A percentile compares a stretch with the other conserved stretches of the same genome.
Evolutionary conservation across 1,284 basidiomycete species (phyloP).

Genomic region (Leccinum fuscescens): DNA sequence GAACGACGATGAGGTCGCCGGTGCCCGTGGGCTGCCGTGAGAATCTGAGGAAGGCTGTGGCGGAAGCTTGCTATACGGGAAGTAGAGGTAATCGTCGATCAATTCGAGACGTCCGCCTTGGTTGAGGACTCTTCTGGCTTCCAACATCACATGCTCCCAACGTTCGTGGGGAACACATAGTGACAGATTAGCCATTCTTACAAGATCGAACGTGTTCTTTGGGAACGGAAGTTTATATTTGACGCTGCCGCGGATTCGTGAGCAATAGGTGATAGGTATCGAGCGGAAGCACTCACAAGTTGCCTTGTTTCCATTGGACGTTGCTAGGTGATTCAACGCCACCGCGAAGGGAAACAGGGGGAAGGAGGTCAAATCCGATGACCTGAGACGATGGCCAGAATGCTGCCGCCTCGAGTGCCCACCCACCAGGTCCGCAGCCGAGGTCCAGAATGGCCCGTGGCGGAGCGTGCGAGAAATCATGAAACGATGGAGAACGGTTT

Average conservation of each 20-base stretch:
- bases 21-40: neutral
- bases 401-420: conserved; percentile 58
- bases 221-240: conserved; percentile 56
- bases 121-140: conserved; percentile 61
- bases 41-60: conserved; percentile 14
- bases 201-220: conserved; percentile 61
- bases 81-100: conserved; percentile 67
- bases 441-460: conserved; percentile 64
- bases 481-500: conserved; percentile 55
- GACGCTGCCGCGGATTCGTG: conserved; percentile 41
- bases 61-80: conserved; percentile 46
- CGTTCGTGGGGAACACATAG: conserved; percentile 56
- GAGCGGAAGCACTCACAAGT: conserved; percentile 53
- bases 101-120: conserved; percentile 63
- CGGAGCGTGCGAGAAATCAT: conserved; percentile 48
- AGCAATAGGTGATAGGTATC: conserved; percentile 3
- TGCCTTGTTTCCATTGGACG: conserved; percentile 54
- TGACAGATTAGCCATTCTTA: conserved; percentile 65
- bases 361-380: conserved; percentile 59
- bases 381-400: conserved; percentile 58
- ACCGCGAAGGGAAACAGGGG: conserved; percentile 40
- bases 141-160: conserved; percentile 57
- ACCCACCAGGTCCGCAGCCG: conserved; percentile 67
- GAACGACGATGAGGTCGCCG: conserved; percentile 14
- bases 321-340: conserved; percentile 40